Evolutionary conservation across 1,139 yeast species (phyloP), one percentile per base, ranked within the genome.

Genomic region (Protomyces arabidopsidicola): DNA sequence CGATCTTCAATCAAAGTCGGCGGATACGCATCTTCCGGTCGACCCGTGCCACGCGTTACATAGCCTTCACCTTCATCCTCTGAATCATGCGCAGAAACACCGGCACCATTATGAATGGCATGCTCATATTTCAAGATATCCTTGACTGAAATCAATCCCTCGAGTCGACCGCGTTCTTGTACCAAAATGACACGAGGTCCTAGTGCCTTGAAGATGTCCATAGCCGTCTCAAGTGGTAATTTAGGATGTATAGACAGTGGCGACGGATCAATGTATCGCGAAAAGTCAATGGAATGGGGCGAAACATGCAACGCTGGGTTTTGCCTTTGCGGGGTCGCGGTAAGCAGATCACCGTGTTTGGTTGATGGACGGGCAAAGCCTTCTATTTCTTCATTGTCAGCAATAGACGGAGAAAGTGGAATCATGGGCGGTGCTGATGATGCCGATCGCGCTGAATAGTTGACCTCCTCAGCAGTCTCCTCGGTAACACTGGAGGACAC

Each of bases 171-270:
- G 18, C 71, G 70, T 50, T 81, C 78, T 63, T 85, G 87, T 0
- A 90, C 86, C 56, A 88, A 77, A 1, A 93, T 80, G 48, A 85
- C 81, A 48, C 90, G 78, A 3, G 97, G 96, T 0, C 98, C 97
- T 48, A 90, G 73, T 68, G 87, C 86, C 65, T 84, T 82, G 73
- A 93, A 93, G 20, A 89, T 77, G 55, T 87, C 88, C 66, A 86
- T 77, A 1, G 86, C 82, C 50, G 82, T 80, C 68, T 87, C 88
- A 45, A 90, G 76, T 0, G 88, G 80, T 0, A 86, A 78, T 39
- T 76, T 73, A 0, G 83, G 74, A 60, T 81, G 78, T 0, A 89
- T 84, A 0, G 84, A 80, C 20, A 90, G 73, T 1, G 96, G 95
- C 14, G 90, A 82, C 24, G 74, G 71, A 69, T 86, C 84, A 35